phyloP scores from a whole-genome alignment of 2,329 filamentous ascomycete species.

The Tothia fuscella region DNA sequence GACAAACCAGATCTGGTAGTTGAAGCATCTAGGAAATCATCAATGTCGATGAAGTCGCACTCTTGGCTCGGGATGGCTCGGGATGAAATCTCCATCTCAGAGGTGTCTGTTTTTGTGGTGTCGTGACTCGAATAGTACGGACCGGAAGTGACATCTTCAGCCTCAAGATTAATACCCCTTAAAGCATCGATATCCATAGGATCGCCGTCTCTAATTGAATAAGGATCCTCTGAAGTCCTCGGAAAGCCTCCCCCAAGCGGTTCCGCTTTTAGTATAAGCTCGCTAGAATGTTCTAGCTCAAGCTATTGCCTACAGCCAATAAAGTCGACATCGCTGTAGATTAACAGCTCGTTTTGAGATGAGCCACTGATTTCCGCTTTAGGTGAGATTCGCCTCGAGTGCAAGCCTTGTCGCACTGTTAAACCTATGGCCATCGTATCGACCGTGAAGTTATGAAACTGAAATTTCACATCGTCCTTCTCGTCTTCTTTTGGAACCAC shows the following conservation, averaged over 20 bases:
- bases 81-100: not conserved
- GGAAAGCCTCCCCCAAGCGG: not conserved
- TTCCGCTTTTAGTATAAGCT: not conserved
- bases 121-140: not conserved
- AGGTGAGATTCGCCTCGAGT: not conserved
- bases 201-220: not conserved
- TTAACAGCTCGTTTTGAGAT: not conserved
- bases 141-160: not conserved
- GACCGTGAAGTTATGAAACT: not conserved
- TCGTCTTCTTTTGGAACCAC: not conserved
- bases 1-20: too few relatives aligned
- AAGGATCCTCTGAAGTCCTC: not conserved
- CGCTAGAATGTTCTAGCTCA: slow-evolving; percentile 1
- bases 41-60: too few relatives aligned
- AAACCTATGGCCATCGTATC: not conserved
- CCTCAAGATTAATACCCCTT: not conserved
- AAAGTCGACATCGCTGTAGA: not conserved
- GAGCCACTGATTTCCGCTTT: not conserved
- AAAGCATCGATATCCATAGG: not conserved
- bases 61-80: not conserved
- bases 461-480: slow-evolving; percentile 1
- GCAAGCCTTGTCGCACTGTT: not conserved
- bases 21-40: too few relatives aligned
- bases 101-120: not conserved
- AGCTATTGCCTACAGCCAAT: not conserved